Conservation (phyloP, 306 rosid genomes). For the Acacia melanoxylon region DNA sequence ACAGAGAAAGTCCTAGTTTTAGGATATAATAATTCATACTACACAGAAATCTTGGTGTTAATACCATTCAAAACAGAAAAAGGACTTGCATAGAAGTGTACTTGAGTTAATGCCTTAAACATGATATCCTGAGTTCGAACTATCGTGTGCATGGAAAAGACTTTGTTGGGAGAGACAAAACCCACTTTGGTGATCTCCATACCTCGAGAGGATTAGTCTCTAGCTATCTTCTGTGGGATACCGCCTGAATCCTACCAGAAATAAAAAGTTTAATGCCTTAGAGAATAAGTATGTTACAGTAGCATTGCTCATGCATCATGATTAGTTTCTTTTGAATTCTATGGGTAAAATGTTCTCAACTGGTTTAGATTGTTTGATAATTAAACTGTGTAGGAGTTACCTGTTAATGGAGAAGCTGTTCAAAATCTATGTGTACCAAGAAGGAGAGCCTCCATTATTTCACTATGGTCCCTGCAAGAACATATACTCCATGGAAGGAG, state of each 20-base stretch:
- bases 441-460: constrained; percentile 66
- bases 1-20: background rate
- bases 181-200: too few species aligned
- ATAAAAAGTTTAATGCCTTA: too few species aligned
- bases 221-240: too few species aligned
- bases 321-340: background rate
- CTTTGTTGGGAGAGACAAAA: too few species aligned
- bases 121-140: too few species aligned
- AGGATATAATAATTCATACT: background rate
- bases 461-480: constrained; percentile 67
- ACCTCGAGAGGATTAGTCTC: too few species aligned
- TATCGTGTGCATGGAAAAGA: too few species aligned
- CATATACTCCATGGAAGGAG: constrained; percentile 70
- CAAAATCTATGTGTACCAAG: constrained; percentile 58
- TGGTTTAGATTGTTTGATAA: background rate
- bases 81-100: background rate
- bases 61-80: background rate
- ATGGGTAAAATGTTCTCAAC: background rate
- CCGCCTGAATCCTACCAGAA: too few species aligned
- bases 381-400: constrained; percentile 45
- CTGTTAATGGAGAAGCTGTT: constrained; percentile 55
- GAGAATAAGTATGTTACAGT: background rate
- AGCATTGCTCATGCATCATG: background rate
- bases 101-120: too few species aligned
- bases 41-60: background rate